Evolutionary conservation across 1,139 yeast genomes (phyloP).

Genomic region (Debaryomyces robertsiae): DNA sequence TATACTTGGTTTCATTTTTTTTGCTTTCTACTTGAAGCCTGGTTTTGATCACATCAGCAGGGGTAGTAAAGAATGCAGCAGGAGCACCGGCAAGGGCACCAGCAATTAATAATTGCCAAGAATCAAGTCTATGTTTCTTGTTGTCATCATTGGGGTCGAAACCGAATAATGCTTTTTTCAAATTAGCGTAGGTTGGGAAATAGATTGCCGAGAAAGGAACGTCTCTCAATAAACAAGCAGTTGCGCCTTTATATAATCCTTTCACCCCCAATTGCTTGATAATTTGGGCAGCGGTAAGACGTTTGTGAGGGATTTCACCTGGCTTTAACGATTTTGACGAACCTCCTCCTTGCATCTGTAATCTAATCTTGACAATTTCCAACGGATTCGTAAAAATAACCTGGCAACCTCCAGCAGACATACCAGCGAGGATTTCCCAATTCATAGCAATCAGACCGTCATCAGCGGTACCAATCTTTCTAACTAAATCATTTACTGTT

Average conservation of each 20-base stretch:
- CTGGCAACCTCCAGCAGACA: conserved; percentile 95
- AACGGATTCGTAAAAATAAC: conserved; percentile 94
- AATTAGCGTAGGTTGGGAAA: conserved; percentile 95
- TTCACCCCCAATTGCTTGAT: conserved; percentile 76
- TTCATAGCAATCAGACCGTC: conserved; percentile 61
- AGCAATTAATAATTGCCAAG: conserved; percentile 81
- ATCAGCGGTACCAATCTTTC: conserved; percentile 70
- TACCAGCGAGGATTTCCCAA: conserved; percentile 86
- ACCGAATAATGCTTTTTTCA: conserved; percentile 78
- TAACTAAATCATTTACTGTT: conserved; percentile 87
- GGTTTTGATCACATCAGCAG: conserved; percentile 95
- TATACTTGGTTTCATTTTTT: conserved; percentile 74
- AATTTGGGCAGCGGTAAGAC: conserved; percentile 67
- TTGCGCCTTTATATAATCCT: conserved; percentile 90
- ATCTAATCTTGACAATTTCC: conserved; percentile 92
- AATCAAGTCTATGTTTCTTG: conserved; percentile 57
- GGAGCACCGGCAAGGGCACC: conserved; percentile 99
- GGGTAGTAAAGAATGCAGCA: conserved; percentile 94
- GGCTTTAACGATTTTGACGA: conserved; percentile 39
- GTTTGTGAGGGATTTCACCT: conserved; percentile 51
- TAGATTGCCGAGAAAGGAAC: conserved; percentile 97
- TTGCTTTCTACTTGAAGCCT: conserved; percentile 87
- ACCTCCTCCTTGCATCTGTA: conserved; percentile 89
- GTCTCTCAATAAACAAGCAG: conserved; percentile 91
- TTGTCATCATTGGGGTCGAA: conserved; percentile 70